A percentile compares a stretch with the other conserved stretches of the same genome.
Conservation (phyloP, 2,329 filamentous ascomycete species). For the Thielaviopsis populi region DNA sequence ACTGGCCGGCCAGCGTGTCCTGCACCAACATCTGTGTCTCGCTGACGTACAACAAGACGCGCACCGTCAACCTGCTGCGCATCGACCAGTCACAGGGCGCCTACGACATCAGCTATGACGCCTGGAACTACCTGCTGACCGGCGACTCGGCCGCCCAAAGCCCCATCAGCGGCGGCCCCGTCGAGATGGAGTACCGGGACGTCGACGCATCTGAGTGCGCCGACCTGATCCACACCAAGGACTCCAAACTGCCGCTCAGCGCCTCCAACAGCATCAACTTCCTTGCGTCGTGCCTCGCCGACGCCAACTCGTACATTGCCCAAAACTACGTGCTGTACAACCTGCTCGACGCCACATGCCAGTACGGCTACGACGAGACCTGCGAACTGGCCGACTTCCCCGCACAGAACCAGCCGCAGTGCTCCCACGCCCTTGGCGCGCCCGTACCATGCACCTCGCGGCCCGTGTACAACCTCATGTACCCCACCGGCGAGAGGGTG, state of each 20-base stretch:
- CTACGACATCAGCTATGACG: constrained; percentile 45
- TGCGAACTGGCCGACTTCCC: constrained; percentile 33
- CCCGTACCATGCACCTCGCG: constrained; percentile 22
- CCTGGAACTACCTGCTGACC: constrained; percentile 43
- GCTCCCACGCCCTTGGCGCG: constrained; percentile 31
- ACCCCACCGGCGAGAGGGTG: constrained; percentile 31
- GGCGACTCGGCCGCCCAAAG: constrained; percentile 33
- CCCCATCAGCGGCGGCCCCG: constrained; percentile 35
- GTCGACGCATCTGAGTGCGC: constrained; percentile 35
- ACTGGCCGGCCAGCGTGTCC: constrained; percentile 39
- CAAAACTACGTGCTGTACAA: constrained; percentile 40
- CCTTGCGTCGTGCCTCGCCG: constrained; percentile 31
- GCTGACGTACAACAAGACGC: constrained; percentile 31
- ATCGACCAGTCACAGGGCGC: constrained; percentile 42
- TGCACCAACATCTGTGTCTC: constrained; percentile 44
- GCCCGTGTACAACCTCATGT: constrained; percentile 37
- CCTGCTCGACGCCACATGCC: constrained; percentile 36
- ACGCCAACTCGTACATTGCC: constrained; percentile 34
- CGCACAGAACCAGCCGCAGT: constrained; percentile 36
- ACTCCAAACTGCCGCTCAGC: constrained; percentile 37
- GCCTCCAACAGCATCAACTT: constrained; percentile 44
- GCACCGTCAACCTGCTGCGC: constrained; percentile 41
- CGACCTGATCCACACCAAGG: constrained; percentile 34
- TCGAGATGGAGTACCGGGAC: constrained; percentile 36
- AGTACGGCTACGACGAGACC: constrained; percentile 35